Evolutionary conservation across 2,329 filamentous ascomycete genomes (phyloP), one percentile per base, ranked within the genome.

Genomic region (Davidsoniella australis): DNA sequence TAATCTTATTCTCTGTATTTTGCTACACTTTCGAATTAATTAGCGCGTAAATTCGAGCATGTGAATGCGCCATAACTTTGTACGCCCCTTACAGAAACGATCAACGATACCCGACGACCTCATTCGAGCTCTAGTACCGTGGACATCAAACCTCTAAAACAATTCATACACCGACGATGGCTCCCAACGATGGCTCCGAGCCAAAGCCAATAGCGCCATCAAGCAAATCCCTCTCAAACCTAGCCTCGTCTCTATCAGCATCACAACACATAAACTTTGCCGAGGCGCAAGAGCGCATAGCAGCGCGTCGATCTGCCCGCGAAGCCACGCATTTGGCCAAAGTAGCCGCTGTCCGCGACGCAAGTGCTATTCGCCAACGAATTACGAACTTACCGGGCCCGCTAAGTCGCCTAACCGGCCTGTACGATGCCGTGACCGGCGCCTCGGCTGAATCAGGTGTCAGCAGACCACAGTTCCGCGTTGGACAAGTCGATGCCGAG

Each of bases 401-500:
- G 64, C 73, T 52, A 9, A 37, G 39, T 72, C 74, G 51, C 67
- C 68, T 57, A 69, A 73, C 41, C 68, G 71, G 56, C 66, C 72
- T 52, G 17, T 52, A 41, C 67, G 73, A 54, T 65, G 81, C 36
- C 68, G 73, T 51, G 68, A 72, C 49, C 63, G 84, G 5, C 76
- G 76, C 3, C 74, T 68, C 79, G 80, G n/a, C 64, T 86, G 54
- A 73, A 75, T 61, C 68, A 69, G 53, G 60, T 82, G 47, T 71
- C 60, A 37, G 65, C 76, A 71, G 78, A 14, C 89, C 91, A 4
- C 81, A 85, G 9, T 95, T 94, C 62, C 80, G 91, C 48, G 91
- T 98, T 24, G 87, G 89, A 24, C 91, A 98, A 66, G 85, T 96
- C 41, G 91, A 98, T 63, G 87, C 91, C 37, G 91, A 96, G 63